Percentiles rank a stretch among this genome's conserved stretches.
Conservation (phyloP, 495 filamentous ascomycete species). For the Hyphodiscus hymeniophilus region DNA sequence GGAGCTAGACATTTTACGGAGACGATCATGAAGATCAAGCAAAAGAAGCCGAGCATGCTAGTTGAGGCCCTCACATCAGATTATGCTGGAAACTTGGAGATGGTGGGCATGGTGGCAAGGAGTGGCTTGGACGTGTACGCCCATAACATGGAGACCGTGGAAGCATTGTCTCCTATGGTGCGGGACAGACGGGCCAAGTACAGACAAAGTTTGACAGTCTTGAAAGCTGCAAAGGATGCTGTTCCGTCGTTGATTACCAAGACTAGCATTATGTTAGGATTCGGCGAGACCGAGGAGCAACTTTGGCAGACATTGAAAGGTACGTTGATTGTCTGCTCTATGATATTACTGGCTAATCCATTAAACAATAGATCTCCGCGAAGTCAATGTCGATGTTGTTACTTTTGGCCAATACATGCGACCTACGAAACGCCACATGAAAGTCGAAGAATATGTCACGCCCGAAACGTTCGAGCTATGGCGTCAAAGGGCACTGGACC, state of each 20-base stretch:
- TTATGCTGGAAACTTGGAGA: conserved; percentile 72
- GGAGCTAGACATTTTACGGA: conserved; percentile 89
- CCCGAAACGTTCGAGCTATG: conserved; percentile 86
- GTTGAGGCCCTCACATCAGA: conserved; percentile 97
- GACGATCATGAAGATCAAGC: conserved; percentile 89
- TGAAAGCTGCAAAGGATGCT: conserved; percentile 72
- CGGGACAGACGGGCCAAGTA: conserved; percentile 87
- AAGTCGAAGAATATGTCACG: conserved; percentile 88
- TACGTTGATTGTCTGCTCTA: conserved; percentile 19
- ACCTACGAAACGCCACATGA: conserved; percentile 94
- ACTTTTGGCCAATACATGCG: conserved; percentile 99
- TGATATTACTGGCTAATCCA: conserved; percentile 15
- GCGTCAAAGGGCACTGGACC: conserved; percentile 79
- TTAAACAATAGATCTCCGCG: conserved; percentile 53
- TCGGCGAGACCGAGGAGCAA: conserved; percentile 90
- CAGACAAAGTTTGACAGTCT: conserved; percentile 71
- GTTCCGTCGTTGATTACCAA: conserved; percentile 80
- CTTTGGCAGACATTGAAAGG: conserved; percentile 69
- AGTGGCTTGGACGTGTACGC: conserved; percentile 95
- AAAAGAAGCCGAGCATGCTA: conserved; percentile 72
- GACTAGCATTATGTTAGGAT: conserved; percentile 91
- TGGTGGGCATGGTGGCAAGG: conserved; percentile 70
- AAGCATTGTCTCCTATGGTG: conserved; percentile 80
- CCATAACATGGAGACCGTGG: conserved; percentile 94
- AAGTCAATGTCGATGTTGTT: conserved; percentile 79